These are phyloP conservation scores for Harringtonia aguacate DNA, from an alignment of 2,329 filamentous ascomycete species.

Conservation along the genomic window DNA sequence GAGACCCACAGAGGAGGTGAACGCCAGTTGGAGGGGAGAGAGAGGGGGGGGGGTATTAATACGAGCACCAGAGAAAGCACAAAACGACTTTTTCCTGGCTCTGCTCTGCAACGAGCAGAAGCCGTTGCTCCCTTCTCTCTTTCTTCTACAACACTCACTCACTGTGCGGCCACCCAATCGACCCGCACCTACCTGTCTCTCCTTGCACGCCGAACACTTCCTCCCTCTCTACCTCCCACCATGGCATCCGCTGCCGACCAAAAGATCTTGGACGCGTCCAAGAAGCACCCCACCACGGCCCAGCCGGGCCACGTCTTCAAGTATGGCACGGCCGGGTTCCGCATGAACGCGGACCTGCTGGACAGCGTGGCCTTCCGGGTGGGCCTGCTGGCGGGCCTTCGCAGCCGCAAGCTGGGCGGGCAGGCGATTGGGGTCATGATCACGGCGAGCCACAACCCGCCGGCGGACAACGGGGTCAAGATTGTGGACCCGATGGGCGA, in stretches of 20 bases:
- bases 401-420: constrained; percentile 80
- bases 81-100: no score
- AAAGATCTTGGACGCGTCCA: constrained; percentile 48
- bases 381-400: constrained; percentile 76
- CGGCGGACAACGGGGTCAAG: constrained; percentile 86
- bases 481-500: constrained; percentile 96
- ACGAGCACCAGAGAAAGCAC: no score
- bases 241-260: constrained; percentile 10
- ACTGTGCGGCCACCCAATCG: no score
- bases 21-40: no score
- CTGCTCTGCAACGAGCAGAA: no score
- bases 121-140: no score
- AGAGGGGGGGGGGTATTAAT: no score
- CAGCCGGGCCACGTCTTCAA: constrained; percentile 41
- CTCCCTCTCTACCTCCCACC: neutral
- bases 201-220: no score
- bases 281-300: constrained; percentile 52
- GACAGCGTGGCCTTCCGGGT: constrained; percentile 90
- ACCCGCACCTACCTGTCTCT: no score
- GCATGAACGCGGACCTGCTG: constrained; percentile 66
- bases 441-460: constrained; percentile 86
- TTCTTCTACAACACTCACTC: no score
- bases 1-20: no score
- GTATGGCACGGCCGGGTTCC: constrained; percentile 58
- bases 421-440: constrained; percentile 96